A percentile compares a stretch with the other conserved stretches of the same genome.
Conservation (phyloP, 192 early-diverging fungal species). For the Podila verticillata region DNA sequence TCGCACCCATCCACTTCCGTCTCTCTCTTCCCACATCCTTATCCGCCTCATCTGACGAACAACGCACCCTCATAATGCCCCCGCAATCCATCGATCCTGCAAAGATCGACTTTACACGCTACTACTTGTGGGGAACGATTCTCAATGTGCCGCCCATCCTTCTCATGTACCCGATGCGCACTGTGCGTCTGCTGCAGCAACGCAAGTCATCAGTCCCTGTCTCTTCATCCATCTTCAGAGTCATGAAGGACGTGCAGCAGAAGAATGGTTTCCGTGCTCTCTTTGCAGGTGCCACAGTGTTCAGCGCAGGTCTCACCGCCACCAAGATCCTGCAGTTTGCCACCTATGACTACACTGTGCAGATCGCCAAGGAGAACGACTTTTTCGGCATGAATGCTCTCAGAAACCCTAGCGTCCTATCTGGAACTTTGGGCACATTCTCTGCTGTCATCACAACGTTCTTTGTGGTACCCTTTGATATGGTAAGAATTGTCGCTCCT, state of each 20-base stretch:
- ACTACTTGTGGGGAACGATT: slow-evolving; percentile 50
- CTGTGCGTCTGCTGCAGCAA: slow-evolving; percentile 51
- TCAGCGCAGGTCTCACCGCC: slow-evolving; percentile 37
- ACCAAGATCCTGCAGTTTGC: slow-evolving; percentile 53
- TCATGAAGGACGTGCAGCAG: slow-evolving; percentile 44
- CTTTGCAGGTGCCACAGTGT: slow-evolving; percentile 45
- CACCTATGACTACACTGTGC: slow-evolving; percentile 39
- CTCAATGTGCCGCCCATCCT: slow-evolving; percentile 52
- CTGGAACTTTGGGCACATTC: slow-evolving; percentile 37
- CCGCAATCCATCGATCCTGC: slow-evolving; percentile 26
- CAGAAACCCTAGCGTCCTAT: slow-evolving; percentile 18
- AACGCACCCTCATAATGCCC: slow-evolving; percentile 20
- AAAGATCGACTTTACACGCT: slow-evolving; percentile 49
- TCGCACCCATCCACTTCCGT: too few species aligned
- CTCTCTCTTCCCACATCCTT: background rate
- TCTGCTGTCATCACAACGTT: slow-evolving; percentile 48
- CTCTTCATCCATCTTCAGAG: slow-evolving; percentile 49
- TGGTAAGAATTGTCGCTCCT: slow-evolving; percentile 21
- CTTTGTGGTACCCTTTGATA: slow-evolving; percentile 52
- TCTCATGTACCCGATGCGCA: slow-evolving; percentile 52
- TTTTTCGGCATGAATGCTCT: slow-evolving; percentile 22
- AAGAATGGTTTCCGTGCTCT: slow-evolving; percentile 47
- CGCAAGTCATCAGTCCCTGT: slow-evolving; percentile 40
- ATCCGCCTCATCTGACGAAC: background rate
- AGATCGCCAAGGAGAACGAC: slow-evolving; percentile 36